Evolutionary conservation across 1,284 basidiomycete genomes (phyloP), one percentile per base, ranked within the genome.

Genomic region (Puccinia hordei): DNA sequence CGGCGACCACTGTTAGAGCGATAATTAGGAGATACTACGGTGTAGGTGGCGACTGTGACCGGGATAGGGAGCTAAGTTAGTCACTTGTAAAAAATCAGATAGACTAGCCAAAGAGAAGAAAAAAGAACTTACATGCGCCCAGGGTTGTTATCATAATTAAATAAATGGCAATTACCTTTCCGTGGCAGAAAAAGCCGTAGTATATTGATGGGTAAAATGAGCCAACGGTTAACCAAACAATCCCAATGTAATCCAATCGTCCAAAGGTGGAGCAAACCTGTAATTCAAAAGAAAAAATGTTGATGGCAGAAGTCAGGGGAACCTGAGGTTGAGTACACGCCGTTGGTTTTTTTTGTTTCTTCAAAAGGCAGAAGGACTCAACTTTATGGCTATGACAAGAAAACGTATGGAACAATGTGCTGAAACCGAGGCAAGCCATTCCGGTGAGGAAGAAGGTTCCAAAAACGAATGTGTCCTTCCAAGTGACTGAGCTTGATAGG

Each of bases 1-100:
- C 91, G 90, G 30, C 93, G 89, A 85, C 93, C 92, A 0, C 89
- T 88, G 0, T 92, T 90, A 82, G 90, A 92, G 19, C 90, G 88
- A 85, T 94, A 94, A 84, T 90, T 89, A 0, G 93, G 92, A 77
- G 90, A 89, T 22, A 95, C 87, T 27, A 96, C 93, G 82, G 93
- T 89, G 86, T 91, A 92, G 55, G 90, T 89, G 5, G 91, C 90
- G 81, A 89, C 90, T 90, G 82, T 80, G 27, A 35, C 30, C 55
- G 59, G 51, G 51, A 73, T 57, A 13, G 51, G 9, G 15, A 35
- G 22, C 15, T 10, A 33, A 27, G 30, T 63, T 17, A 63, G 22
- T 3, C 8, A 41, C 35, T 41, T 13, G n/a, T 1, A 22, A 49
- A 46, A 19, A 68, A 35, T 61, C 33, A 35, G 8, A 41, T 41